Conservation (phyloP, 2,329 filamentous ascomycete genomes). For the Pezicula rhizophila region DNA sequence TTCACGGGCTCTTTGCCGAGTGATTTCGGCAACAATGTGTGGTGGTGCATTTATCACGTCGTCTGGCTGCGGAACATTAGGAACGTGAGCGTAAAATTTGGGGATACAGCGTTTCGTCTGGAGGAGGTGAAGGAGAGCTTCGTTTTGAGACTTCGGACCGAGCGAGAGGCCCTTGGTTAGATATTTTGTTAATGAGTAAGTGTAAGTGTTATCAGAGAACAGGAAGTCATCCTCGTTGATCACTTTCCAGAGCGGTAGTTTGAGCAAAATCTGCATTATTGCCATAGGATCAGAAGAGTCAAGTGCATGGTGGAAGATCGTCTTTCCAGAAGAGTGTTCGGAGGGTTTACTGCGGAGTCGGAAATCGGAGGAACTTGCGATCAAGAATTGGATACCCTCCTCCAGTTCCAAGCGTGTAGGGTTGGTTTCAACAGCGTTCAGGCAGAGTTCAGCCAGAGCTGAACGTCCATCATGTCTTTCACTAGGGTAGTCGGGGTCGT, state of each 20-base stretch:
- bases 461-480: constrained; percentile 57
- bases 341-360: constrained; percentile 17
- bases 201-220: constrained; percentile 44
- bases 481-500: constrained; percentile 61
- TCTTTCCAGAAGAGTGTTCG: constrained; percentile 51
- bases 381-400: constrained; percentile 48
- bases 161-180: constrained; percentile 27
- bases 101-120: constrained; percentile 9
- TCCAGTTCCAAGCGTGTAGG: constrained; percentile 18
- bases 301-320: constrained; percentile 54
- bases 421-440: constrained; percentile 37
- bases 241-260: constrained; percentile 54
- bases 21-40: constrained; percentile 11
- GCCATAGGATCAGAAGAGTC: constrained; percentile 48
- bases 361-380: constrained; percentile 50
- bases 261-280: constrained; percentile 52
- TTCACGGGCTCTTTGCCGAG: constrained; percentile 7
- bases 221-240: constrained; percentile 55
- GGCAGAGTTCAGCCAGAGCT: constrained; percentile 57
- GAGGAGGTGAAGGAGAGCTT: constrained; percentile 7
- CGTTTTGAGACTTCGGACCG: constrained; percentile 10
- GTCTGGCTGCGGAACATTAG: constrained; percentile 8
- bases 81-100: constrained; percentile 11
- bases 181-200: constrained; percentile 62
- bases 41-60: constrained; percentile 8